Evolutionary conservation across 306 rosid genomes (phyloP).

Genomic region (Cicer yamashitae): DNA sequence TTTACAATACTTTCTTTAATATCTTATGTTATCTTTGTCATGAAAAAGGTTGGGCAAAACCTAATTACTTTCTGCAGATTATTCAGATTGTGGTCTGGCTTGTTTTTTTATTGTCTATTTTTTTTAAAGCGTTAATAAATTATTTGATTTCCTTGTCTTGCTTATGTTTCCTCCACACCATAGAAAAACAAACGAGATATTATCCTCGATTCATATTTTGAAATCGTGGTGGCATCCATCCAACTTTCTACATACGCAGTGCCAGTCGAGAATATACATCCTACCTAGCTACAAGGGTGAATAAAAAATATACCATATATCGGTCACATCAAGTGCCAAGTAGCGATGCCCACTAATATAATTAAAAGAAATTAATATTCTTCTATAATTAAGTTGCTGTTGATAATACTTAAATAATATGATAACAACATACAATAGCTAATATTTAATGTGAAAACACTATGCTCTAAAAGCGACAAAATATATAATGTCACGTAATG

Average conservation of each 20-base stretch:
- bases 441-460: neutral
- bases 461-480: neutral
- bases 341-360: constrained; percentile 7
- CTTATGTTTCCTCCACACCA: neutral
- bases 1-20: neutral
- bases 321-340: constrained; percentile 16
- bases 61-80: constrained; percentile 21
- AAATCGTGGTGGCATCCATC: neutral
- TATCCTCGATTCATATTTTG: constrained; percentile 4
- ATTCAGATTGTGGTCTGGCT: constrained; percentile 32
- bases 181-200: constrained; percentile 7
- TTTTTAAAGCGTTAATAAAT: constrained; percentile 14
- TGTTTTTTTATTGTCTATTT: neutral
- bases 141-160: constrained; percentile 35
- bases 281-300: neutral
- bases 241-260: constrained; percentile 10
- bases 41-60: constrained; percentile 27
- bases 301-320: neutral
- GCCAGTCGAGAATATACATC: constrained; percentile 29
- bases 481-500: neutral
- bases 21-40: constrained; percentile 40
- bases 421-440: constrained; percentile 12
- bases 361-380: too few species aligned
- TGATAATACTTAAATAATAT: neutral
- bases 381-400: neutral